phyloP scores from a whole-genome alignment of 148 eudicot genomes.

The Diospyros lotus region DNA sequence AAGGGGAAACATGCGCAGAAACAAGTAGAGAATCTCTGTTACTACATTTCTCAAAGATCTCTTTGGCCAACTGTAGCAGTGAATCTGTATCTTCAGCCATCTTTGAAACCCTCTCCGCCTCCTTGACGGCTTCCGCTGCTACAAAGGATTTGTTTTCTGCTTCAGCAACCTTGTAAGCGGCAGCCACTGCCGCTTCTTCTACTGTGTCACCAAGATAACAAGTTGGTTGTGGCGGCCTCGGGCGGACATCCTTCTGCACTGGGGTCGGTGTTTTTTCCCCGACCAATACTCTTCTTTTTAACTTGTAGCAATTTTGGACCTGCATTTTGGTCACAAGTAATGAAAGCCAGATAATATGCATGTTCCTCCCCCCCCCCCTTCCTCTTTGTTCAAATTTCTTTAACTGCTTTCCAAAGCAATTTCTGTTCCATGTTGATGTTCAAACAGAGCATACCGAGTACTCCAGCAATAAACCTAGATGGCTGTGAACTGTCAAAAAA shows the following conservation, averaged over 20 bases:
- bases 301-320: constrained; percentile 60
- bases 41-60: constrained; percentile 64
- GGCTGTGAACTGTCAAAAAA: neutral
- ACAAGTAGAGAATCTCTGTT: neutral
- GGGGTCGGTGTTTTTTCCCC: constrained; percentile 31
- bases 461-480: constrained; percentile 3
- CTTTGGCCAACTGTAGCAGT: constrained; percentile 48
- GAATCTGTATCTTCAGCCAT: constrained; percentile 71
- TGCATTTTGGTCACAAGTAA: constrained; percentile 24
- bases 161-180: constrained; percentile 69
- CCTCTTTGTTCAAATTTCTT: too few species aligned
- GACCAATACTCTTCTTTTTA: constrained; percentile 22
- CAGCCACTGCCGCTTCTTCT: constrained; percentile 54
- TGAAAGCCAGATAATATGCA: neutral
- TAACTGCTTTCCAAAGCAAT: too few species aligned
- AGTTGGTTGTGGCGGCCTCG: constrained; percentile 28
- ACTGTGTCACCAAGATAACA: constrained; percentile 43
- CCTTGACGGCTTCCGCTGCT: constrained; percentile 71
- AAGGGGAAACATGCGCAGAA: constrained; percentile 10
- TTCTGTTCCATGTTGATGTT: neutral
- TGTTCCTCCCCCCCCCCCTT: neutral
- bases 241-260: constrained; percentile 34
- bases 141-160: constrained; percentile 62
- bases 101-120: constrained; percentile 59
- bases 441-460: neutral